Base-by-base conservation (phyloP, 2,329 filamentous ascomycete genomes). In the Neophaeococcomyces aloes region DNA sequence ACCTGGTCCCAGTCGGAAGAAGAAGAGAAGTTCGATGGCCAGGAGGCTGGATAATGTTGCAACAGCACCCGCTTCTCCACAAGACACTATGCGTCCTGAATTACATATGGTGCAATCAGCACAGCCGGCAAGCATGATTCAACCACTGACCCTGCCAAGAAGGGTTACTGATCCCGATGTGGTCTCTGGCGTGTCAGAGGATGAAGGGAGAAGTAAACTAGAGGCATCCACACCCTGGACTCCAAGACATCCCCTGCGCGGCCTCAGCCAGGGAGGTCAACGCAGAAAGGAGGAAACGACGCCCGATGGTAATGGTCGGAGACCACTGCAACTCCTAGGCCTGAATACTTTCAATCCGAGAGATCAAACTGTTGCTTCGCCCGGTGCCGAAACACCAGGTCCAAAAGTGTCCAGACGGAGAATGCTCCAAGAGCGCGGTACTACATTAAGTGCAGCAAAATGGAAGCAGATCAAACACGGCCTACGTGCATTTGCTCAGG, bases 391-490 rank as follows among this genome's bases (percentile, higher is more conserved):
- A 42, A 50, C 51, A 11, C 40, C 48, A 11, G 31, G 19, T 17
- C 18, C 29, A 17, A 31, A 27, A 18, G 14, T 17, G n/a, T 50
- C 51, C n/a, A 61, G 65, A 31, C 65, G 68, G 51, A 65, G 75
- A 21, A 58, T 63, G 30, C 45, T 55, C 34, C 34, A 48, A 2
- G 83, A 87, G 51, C 72, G 82, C 53, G 79, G 82, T 18, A 77
- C 81, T 2, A 86, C 81, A 13, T 79, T 83, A 5, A 68, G 68
- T 56, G 86, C 78, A 14, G 83, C 89, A 56, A 86, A 85, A 67
- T 98, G 91, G 91, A 81, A 81, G 51, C 85, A 93, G 59, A 76
- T 98, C 57, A 96, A 95, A 66, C 86, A 86, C 53, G 88, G 87
- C 0, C 65, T 96, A 37, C 88, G 86, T 59, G 70, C 94, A 48